phyloP scores from a whole-genome alignment of 192 early-diverging fungal genomes.

The Mortierella alpina region DNA sequence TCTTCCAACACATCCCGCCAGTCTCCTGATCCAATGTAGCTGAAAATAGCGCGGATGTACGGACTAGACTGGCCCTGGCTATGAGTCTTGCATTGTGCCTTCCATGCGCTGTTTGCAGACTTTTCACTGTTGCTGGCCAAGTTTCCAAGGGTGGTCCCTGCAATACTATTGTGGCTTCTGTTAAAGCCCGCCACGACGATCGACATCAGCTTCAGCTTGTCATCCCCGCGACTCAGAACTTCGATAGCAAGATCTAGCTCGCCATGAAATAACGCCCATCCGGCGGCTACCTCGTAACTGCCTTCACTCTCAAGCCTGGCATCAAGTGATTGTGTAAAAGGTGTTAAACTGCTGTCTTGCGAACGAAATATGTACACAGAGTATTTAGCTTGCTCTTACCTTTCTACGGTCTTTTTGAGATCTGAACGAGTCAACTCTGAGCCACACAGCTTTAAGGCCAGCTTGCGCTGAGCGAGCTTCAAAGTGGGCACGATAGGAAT shows the following conservation, averaged over 20 bases:
- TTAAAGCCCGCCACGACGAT: conserved; percentile 71
- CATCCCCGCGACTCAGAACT: conserved; percentile 71
- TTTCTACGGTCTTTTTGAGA: conserved; percentile 57
- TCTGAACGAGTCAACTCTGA: conserved; percentile 60
- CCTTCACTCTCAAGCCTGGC: conserved; percentile 74
- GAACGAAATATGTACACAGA: not conserved
- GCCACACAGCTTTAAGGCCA: conserved; percentile 62
- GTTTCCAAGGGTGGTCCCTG: conserved; percentile 57
- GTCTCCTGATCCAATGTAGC: conserved; percentile 83
- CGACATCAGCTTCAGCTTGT: conserved; percentile 87
- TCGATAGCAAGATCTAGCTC: conserved; percentile 78
- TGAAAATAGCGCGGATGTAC: conserved; percentile 90
- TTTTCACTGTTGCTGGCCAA: conserved; percentile 34
- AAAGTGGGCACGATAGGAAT: conserved; percentile 60
- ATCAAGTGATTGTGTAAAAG: not conserved
- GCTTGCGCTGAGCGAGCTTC: conserved; percentile 60
- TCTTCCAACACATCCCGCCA: conserved; percentile 85
- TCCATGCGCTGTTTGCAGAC: conserved; percentile 60
- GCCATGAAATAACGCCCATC: conserved; percentile 88
- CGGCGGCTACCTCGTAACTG: conserved; percentile 89
- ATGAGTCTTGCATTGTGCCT: conserved; percentile 69
- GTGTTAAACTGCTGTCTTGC: not conserved
- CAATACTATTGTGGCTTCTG: conserved; percentile 26
- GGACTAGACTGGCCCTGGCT: conserved; percentile 73
- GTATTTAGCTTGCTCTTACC: conserved; percentile 55